Evolutionary conservation across 108 stramenopile genomes (phyloP).

Genomic region (Nannochloropsis gaditana): DNA sequence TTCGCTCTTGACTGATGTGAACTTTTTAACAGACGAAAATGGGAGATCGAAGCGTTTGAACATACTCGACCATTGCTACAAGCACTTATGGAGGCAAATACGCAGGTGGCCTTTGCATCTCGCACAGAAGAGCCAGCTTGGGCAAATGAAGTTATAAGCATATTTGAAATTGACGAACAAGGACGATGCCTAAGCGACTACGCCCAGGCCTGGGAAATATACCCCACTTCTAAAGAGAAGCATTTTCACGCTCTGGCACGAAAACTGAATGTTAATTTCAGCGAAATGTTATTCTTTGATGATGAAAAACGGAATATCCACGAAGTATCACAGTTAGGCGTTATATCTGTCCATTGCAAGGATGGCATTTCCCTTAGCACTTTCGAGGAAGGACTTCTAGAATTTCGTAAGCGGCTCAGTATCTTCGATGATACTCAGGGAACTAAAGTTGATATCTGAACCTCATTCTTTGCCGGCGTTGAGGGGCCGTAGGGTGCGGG

Average conservation of each 20-base stretch:
- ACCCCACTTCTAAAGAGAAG: conserved; percentile 2
- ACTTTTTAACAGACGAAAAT: not conserved
- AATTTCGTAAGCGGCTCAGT: not conserved
- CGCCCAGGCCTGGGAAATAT: conserved; percentile 24
- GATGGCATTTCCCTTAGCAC: conserved; percentile 18
- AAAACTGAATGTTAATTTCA: conserved; percentile 10
- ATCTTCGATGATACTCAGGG: no score
- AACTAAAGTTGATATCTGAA: no score
- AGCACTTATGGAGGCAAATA: not conserved
- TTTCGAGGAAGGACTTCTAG: not conserved
- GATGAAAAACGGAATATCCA: conserved; percentile 22
- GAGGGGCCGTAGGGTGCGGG: no score
- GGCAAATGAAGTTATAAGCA: conserved; percentile 19
- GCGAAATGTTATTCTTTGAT: conserved; percentile 32
- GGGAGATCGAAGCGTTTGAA: not conserved
- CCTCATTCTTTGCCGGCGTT: no score
- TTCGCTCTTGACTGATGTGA: not conserved
- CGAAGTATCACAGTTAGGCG: conserved; percentile 1
- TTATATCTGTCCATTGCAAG: conserved; percentile 20
- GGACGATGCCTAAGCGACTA: not conserved
- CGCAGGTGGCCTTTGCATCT: conserved; percentile 20
- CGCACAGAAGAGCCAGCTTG: conserved; percentile 30
- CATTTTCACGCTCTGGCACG: conserved; percentile 5
- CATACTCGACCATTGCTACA: not conserved
- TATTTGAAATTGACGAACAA: conserved; percentile 26